A percentile compares a stretch with the other conserved stretches of the same genome.
Evolutionary conservation across 2,329 filamentous ascomycete species (phyloP).

Genomic region (Aspergillus hortae): DNA sequence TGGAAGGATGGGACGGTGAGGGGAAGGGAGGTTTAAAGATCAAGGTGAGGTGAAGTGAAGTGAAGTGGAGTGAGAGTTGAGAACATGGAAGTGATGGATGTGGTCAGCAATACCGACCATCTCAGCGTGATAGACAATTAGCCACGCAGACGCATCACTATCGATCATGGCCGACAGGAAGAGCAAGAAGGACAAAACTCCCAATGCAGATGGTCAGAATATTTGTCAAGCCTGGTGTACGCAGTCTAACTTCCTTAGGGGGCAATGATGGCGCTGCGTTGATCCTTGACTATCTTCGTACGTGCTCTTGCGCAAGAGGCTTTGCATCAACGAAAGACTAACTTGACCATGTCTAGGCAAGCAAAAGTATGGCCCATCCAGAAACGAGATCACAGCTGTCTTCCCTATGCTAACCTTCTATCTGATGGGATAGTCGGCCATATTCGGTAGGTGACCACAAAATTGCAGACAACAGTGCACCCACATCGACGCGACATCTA

Average conservation of each 20-base stretch:
- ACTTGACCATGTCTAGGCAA: constrained; percentile 33
- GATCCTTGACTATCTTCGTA: constrained; percentile 51
- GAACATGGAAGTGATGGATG: too few species aligned
- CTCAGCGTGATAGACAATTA: too few species aligned
- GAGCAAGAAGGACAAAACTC: neutral
- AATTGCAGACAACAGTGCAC: too few species aligned
- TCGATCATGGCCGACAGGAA: neutral
- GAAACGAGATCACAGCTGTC: neutral
- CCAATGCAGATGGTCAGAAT: neutral
- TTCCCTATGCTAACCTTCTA: neutral
- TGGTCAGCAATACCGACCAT: too few species aligned
- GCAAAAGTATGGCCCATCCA: constrained; percentile 41
- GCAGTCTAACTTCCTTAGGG: constrained; percentile 6
- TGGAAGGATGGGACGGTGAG: too few species aligned
- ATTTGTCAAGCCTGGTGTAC: neutral
- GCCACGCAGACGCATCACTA: too few species aligned
- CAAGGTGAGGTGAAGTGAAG: too few species aligned
- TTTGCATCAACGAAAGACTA: neutral
- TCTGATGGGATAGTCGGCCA: constrained; percentile 41
- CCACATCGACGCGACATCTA: neutral
- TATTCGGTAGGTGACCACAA: constrained; percentile 45
- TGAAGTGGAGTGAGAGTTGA: too few species aligned
- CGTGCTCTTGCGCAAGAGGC: constrained; percentile 20
- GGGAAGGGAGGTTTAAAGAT: too few species aligned
- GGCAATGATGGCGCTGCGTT: constrained; percentile 34